Percentiles rank a stretch among this genome's conserved stretches.
Evolutionary conservation across 2,329 filamentous ascomycete genomes (phyloP).

Genomic region (Xylaria sp.): DNA sequence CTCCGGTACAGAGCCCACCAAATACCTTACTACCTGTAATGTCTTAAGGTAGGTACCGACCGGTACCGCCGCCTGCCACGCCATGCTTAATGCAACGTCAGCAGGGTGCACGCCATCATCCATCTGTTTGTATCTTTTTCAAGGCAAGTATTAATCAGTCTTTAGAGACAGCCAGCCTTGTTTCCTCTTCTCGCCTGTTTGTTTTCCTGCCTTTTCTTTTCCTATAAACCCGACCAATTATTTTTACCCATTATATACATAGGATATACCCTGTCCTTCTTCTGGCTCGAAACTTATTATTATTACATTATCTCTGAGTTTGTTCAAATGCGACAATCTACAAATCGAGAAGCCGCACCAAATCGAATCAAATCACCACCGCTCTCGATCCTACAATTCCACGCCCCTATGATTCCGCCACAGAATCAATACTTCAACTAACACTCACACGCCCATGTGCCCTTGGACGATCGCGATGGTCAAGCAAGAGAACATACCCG

Average conservation of each 20-base stretch:
- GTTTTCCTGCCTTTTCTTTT: background rate
- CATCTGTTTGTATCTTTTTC: background rate
- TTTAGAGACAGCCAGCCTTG: background rate
- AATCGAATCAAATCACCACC: background rate
- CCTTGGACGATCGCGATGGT: constrained; percentile 16
- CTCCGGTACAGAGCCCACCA: no score
- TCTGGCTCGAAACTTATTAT: background rate
- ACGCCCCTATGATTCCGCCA: background rate
- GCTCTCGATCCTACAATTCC: background rate
- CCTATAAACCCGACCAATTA: background rate
- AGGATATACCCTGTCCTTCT: background rate
- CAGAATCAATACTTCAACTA: background rate
- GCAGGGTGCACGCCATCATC: background rate
- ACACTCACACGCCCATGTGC: background rate
- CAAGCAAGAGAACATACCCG: background rate
- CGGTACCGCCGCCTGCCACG: no score
- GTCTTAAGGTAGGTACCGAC: no score
- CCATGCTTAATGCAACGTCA: background rate
- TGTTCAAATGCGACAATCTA: background rate
- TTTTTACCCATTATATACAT: background rate
- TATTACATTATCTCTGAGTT: background rate
- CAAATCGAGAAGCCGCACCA: background rate
- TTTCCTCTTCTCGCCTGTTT: background rate
- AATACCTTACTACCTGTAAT: no score
- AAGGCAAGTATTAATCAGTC: no score